Conservation (phyloP, 805 yeast species). For the Suhomyces pyralidae region DNA sequence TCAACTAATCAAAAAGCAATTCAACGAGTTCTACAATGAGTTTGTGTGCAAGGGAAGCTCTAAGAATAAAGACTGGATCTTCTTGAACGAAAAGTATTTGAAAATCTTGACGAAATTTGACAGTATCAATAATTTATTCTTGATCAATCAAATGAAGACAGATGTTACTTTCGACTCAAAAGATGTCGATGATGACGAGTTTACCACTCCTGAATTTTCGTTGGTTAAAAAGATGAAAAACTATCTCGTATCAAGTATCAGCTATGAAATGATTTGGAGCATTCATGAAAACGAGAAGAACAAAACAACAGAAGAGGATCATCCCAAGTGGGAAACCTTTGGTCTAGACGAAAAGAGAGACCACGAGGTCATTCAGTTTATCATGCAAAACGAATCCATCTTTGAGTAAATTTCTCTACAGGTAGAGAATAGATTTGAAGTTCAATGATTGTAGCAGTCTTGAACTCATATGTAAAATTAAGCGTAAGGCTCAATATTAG, state of each 20-base stretch:
- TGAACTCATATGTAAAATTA: too few species aligned
- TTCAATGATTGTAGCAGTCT: not conserved
- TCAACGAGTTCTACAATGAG: constrained; percentile 19
- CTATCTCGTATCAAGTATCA: constrained; percentile 34
- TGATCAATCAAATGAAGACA: constrained; percentile 10
- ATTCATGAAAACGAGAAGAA: constrained; percentile 25
- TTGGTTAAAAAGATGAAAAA: constrained; percentile 33
- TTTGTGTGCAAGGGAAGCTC: constrained; percentile 12
- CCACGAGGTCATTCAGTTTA: constrained; percentile 17
- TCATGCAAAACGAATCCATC: constrained; percentile 19
- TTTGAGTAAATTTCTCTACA: constrained; percentile 10
- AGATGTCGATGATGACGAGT: constrained; percentile 7
- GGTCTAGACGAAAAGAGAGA: constrained; percentile 23
- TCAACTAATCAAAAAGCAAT: constrained; percentile 20
- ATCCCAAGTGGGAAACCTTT: constrained; percentile 24
- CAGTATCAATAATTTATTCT: constrained; percentile 12
- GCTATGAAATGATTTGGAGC: constrained; percentile 40
- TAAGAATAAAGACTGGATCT: constrained; percentile 20
- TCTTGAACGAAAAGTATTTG: constrained; percentile 19
- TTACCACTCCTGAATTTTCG: constrained; percentile 18
- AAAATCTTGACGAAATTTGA: constrained; percentile 26
- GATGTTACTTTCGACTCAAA: constrained; percentile 1
- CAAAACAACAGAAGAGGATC: constrained; percentile 8
- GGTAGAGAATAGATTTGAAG: not conserved
- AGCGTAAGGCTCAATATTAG: too few species aligned